Percentiles rank a stretch among this genome's conserved stretches.
These are phyloP conservation scores for Sporisorium iseilematis-ciliati DNA, from an alignment of 1,284 basidiomycete species.

Conservation along the genomic window DNA sequence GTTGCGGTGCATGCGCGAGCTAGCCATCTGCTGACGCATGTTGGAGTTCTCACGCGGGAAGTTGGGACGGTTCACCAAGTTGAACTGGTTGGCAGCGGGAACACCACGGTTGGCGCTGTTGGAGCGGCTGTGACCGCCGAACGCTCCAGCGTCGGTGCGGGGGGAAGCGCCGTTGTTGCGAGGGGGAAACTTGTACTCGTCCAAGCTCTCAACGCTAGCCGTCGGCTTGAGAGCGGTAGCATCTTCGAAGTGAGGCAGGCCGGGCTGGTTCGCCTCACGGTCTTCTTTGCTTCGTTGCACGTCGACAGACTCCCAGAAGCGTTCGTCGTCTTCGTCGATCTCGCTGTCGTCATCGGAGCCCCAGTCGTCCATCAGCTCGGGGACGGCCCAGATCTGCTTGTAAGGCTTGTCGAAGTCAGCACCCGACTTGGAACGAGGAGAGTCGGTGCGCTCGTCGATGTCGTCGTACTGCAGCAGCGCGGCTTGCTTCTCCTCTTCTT, in stretches of 20 bases:
- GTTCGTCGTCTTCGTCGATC: slow-evolving; percentile 50
- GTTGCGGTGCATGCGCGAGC: slow-evolving; percentile 17
- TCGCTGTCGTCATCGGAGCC: slow-evolving; percentile 46
- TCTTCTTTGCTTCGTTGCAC: slow-evolving; percentile 42
- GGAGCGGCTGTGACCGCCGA: slow-evolving; percentile 19
- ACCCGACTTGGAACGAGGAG: slow-evolving; percentile 25
- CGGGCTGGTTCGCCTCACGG: slow-evolving; percentile 29
- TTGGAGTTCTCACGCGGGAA: slow-evolving; percentile 40
- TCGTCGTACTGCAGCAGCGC: slow-evolving; percentile 31
- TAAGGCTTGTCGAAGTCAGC: slow-evolving; percentile 48
- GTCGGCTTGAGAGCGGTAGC: slow-evolving; percentile 29
- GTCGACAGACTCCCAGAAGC: slow-evolving; percentile 50
- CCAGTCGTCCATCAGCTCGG: slow-evolving; percentile 53
- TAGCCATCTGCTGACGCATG: slow-evolving; percentile 38
- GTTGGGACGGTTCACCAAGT: slow-evolving; percentile 39
- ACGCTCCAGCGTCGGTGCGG: neutral
- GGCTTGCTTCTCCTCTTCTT: slow-evolving; percentile 26
- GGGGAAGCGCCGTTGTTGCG: neutral
- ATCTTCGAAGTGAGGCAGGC: slow-evolving; percentile 39
- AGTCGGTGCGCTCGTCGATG: slow-evolving; percentile 29
- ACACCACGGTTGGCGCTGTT: slow-evolving; percentile 31
- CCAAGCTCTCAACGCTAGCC: slow-evolving; percentile 16
- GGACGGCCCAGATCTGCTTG: slow-evolving; percentile 52
- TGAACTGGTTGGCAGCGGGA: slow-evolving; percentile 30
- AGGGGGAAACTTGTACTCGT: slow-evolving; percentile 13